phyloP scores from a whole-genome alignment of 352 stramenopile genomes.

The Globisporangium lucens region DNA sequence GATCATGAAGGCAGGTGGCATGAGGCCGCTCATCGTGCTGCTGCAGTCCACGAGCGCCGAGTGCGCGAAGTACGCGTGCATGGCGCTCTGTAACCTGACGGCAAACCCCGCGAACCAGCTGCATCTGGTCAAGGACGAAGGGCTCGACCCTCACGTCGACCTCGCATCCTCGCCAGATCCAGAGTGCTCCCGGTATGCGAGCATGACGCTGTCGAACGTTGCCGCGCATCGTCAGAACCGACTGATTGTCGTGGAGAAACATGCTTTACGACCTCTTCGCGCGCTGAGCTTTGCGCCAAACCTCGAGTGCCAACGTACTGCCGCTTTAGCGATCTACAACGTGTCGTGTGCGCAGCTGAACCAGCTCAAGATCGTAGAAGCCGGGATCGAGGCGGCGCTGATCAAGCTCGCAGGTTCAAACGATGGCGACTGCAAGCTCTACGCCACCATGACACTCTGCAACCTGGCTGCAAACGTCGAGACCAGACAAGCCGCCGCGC shows the following conservation, averaged over 20 bases:
- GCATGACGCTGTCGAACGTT: conserved; percentile 94
- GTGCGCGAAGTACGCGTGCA: conserved; percentile 86
- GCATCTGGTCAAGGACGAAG: conserved; percentile 82
- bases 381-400: conserved; percentile 85
- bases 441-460: conserved; percentile 93
- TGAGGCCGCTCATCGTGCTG: conserved; percentile 61
- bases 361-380: conserved; percentile 87
- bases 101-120: conserved; percentile 89
- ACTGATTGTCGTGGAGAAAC: conserved; percentile 84
- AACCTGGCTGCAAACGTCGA: conserved; percentile 95
- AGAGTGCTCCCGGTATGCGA: conserved; percentile 87
- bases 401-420: conserved; percentile 77
- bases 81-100: conserved; percentile 95
- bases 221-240: conserved; percentile 88
- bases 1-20: conserved; percentile 73
- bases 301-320: conserved; percentile 90
- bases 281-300: conserved; percentile 76
- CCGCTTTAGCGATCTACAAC: conserved; percentile 93
- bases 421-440: conserved; percentile 93
- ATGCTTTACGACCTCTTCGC: conserved; percentile 75
- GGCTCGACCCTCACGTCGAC: conserved; percentile 75
- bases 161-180: conserved; percentile 62
- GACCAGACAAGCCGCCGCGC: conserved; percentile 81
- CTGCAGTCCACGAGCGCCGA: conserved; percentile 48
- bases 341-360: conserved; percentile 91